Conservation (phyloP, 306 rosid genomes). For the Prunus campanulata region DNA sequence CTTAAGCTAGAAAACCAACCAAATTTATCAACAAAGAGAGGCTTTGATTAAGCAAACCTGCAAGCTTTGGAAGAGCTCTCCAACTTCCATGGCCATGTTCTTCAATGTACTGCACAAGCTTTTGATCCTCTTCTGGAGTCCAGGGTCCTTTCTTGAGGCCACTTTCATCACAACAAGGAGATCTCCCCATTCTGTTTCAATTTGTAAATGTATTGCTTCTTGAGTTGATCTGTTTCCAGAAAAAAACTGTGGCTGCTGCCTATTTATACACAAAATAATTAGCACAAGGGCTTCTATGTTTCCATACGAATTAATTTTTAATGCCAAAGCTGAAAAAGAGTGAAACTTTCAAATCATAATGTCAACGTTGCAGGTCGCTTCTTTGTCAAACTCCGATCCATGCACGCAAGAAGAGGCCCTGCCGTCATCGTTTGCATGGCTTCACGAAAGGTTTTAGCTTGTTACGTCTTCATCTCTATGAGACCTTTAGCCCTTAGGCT, state of each 20-base stretch:
- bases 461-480: neutral
- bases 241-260: neutral
- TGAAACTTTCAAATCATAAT: slow-evolving; percentile 35
- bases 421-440: slow-evolving; percentile 70
- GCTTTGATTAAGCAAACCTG: slow-evolving; percentile 37
- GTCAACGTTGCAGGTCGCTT: slow-evolving; percentile 50
- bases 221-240: slow-evolving; percentile 23
- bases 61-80: slow-evolving; percentile 86
- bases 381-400: slow-evolving; percentile 51
- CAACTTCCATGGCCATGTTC: slow-evolving; percentile 84
- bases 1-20: neutral
- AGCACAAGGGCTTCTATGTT: neutral
- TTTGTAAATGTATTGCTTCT: neutral
- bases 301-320: neutral
- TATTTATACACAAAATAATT: neutral
- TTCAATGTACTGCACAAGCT: slow-evolving; percentile 67
- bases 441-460: slow-evolving; percentile 29
- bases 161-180: slow-evolving; percentile 68
- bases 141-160: slow-evolving; percentile 88
- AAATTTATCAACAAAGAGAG: neutral
- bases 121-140: slow-evolving; percentile 82
- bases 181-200: slow-evolving; percentile 52
- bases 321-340: neutral
- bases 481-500: too few species aligned
- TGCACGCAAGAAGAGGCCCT: slow-evolving; percentile 61